phyloP scores from a whole-genome alignment of 352 stramenopile species.

The Phytophthora pseudosyringae region DNA sequence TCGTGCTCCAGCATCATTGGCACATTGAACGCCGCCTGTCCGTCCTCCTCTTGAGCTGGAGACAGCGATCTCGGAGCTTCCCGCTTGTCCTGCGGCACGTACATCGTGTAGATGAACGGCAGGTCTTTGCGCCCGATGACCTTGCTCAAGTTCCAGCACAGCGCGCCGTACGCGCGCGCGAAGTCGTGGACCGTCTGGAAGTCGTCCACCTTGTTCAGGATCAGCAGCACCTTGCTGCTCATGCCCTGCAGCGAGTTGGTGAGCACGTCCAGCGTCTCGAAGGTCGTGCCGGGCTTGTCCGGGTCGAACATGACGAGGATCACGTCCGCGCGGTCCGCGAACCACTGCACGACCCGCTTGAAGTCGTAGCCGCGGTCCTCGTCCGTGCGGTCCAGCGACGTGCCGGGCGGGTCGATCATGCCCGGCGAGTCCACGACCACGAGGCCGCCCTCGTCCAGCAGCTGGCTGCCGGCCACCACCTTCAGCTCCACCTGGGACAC shows the following conservation, averaged over 20 bases:
- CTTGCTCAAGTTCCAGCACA: slow-evolving; percentile 91
- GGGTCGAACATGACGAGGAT: slow-evolving; percentile 92
- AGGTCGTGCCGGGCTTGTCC: slow-evolving; percentile 89
- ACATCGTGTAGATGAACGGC: slow-evolving; percentile 92
- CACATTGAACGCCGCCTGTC: slow-evolving; percentile 38
- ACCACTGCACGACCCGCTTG: slow-evolving; percentile 88
- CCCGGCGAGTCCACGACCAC: slow-evolving; percentile 89
- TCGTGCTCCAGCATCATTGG: slow-evolving; percentile 84
- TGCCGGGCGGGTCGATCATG: slow-evolving; percentile 88
- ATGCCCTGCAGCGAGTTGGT: slow-evolving; percentile 78
- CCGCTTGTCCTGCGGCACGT: slow-evolving; percentile 75
- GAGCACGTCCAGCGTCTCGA: slow-evolving; percentile 89
- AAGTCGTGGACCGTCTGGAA: slow-evolving; percentile 90
- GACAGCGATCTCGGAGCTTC: slow-evolving; percentile 23
- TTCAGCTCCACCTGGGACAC: slow-evolving; percentile 90
- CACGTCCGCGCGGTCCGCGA: slow-evolving; percentile 84
- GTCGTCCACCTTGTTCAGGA: slow-evolving; percentile 91
- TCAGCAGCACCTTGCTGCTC: slow-evolving; percentile 84
- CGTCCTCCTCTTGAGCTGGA: slow-evolving; percentile 25
- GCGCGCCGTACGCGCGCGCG: slow-evolving; percentile 78
- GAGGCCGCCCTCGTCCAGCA: slow-evolving; percentile 81
- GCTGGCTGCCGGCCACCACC: slow-evolving; percentile 63
- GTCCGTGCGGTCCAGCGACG: slow-evolving; percentile 65
- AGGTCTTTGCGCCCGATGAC: slow-evolving; percentile 88
- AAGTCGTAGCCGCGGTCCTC: slow-evolving; percentile 88